Conservation (phyloP, 2,329 filamentous ascomycete genomes). For the Fusarium verrucosum region DNA sequence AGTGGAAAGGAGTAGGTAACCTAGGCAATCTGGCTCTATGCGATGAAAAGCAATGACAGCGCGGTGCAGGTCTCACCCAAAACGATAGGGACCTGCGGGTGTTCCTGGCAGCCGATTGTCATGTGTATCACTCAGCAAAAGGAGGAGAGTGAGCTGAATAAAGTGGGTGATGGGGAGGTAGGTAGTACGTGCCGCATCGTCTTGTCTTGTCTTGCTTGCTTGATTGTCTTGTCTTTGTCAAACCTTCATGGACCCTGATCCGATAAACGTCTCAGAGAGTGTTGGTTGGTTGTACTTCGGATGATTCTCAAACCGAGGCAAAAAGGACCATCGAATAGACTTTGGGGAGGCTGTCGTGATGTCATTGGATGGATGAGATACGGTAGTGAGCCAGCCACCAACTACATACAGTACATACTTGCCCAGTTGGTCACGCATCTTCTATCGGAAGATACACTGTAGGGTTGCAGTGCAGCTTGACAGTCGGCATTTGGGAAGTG, state of each 20-base stretch:
- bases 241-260: slow-evolving; percentile 18
- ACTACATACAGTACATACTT: no score
- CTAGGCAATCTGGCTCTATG: slow-evolving; percentile 17
- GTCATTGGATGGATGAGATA: slow-evolving; percentile 22
- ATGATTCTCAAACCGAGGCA: slow-evolving; percentile 3
- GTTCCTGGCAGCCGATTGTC: slow-evolving; percentile 27
- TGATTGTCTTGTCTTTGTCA: not conserved
- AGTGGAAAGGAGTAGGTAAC: not conserved
- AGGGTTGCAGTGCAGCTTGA: not conserved
- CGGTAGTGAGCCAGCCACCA: not conserved
- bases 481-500: slow-evolving; percentile 10
- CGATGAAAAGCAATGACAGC: slow-evolving; percentile 28
- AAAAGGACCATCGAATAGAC: not conserved
- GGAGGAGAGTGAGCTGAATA: no score
- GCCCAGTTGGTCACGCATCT: not conserved
- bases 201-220: not conserved
- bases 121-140: not conserved
- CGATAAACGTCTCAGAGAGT: slow-evolving; percentile 18
- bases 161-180: no score
- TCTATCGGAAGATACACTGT: not conserved
- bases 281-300: not conserved
- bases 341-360: slow-evolving; percentile 13
- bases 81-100: slow-evolving; percentile 23
- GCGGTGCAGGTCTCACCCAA: slow-evolving; percentile 38
- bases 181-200: no score